Evolutionary conservation across 441 rosid species (phyloP), one percentile per base, ranked within the genome.

Genomic region (Viola pubescens): DNA sequence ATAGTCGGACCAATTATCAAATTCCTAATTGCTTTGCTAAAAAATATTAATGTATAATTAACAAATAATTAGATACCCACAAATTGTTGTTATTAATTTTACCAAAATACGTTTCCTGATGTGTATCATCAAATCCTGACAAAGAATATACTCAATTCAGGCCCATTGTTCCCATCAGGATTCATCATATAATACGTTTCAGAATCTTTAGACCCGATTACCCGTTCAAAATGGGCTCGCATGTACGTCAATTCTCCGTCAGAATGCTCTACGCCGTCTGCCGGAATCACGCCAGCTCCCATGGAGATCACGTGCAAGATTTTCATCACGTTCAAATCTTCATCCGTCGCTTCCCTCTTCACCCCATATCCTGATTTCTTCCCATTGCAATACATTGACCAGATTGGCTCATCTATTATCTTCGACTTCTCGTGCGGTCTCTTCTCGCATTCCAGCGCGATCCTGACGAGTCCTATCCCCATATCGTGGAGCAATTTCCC

Each of bases 141-240:
- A 39, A 82, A 82, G 79, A 85, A 82, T 6, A 79, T 74, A 64
- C 78, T 82, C 3, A 82, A 61, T 59, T 91, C 97, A 16, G 97
- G 89, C 4, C 91, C 89, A 12, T 58, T 74, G 34, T 83, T 85
- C 0, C 85, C 89, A 37, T 87, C 94, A 0, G 91, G 97, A 54
- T 78, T 85, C 85, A 78, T 65, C 95, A 91, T 88, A 62, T 91
- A 83, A 70, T 81, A 87, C 1, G 95, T 86, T 61, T 91, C 95
- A 0, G 98, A 91, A 62, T 91, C 98, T 70, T 67, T 83, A 0
- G 96, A 91, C 19, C 90, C 89, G 6, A 82, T 64, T 38, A 91
- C 94, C 11, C 95, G 75, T 68, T 89, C 95, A 59, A 89, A 91
- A 71, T 83, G 69, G 8, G 95, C 85, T 12, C 96, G 76, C 91